A percentile compares a stretch with the other conserved stretches of the same genome.
Evolutionary conservation across 2,329 filamentous ascomycete species (phyloP).

Genomic region (Chalara sp.): DNA sequence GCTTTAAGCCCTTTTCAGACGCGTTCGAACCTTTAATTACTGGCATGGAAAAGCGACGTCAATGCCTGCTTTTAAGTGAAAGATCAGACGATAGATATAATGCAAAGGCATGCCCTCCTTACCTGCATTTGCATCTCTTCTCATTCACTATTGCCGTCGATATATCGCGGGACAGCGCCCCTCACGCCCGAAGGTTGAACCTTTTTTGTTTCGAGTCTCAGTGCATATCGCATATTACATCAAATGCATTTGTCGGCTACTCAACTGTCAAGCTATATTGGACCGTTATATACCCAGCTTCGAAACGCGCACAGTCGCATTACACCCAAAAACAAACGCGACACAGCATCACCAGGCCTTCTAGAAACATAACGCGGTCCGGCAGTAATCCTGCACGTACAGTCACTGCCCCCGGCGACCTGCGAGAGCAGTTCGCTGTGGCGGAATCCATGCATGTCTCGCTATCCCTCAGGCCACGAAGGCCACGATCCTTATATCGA

Average conservation of each 20-base stretch:
- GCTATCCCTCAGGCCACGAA: conserved; percentile 57
- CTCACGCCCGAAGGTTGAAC: conserved; percentile 21
- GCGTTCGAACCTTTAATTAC: conserved; percentile 23
- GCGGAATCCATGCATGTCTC: conserved; percentile 60
- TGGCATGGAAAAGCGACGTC: conserved; percentile 18
- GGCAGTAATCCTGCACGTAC: conserved; percentile 25
- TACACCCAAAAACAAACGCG: conserved; percentile 22
- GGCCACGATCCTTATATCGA: conserved; percentile 58
- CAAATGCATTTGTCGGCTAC: conserved; percentile 23
- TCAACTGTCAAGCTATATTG: conserved; percentile 23
- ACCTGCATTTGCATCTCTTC: conserved; percentile 12
- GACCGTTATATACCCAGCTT: conserved; percentile 22
- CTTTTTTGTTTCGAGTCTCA: conserved; percentile 21
- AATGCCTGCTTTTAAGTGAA: conserved; percentile 22
- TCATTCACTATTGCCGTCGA: conserved; percentile 15
- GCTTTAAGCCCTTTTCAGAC: conserved; percentile 40
- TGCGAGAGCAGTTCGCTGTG: conserved; percentile 72
- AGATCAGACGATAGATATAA: conserved; percentile 29
- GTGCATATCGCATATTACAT: conserved; percentile 11
- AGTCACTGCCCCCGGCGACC: conserved; percentile 53
- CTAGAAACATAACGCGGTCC: conserved; percentile 22
- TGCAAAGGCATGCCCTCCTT: conserved; percentile 21
- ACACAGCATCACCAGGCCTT: conserved; percentile 19
- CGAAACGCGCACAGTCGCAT: conserved; percentile 23
- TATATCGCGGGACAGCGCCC: conserved; percentile 19